A percentile compares a stretch with the other conserved stretches of the same genome.
Conservation (phyloP, 192 early-diverging fungal genomes). For the Linnemannia zychae region DNA sequence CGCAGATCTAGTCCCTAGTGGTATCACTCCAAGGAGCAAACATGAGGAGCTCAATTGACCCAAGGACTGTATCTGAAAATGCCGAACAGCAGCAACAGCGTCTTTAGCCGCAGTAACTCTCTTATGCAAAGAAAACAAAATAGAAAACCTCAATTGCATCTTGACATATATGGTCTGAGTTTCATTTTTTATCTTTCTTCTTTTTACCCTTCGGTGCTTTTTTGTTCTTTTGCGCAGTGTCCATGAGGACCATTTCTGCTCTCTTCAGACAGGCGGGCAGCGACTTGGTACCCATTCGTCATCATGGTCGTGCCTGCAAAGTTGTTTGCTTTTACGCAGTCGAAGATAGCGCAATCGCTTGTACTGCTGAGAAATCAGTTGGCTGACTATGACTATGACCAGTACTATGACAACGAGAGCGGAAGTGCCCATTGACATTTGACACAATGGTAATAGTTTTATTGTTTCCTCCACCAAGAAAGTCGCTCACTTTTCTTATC, state of each 20-base stretch:
- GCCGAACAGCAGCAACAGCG: too few relatives aligned
- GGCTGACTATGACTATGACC: too few relatives aligned
- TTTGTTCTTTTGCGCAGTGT: slow-evolving; percentile 2
- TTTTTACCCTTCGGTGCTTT: neutral
- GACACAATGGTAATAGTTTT: too few relatives aligned
- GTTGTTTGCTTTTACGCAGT: neutral
- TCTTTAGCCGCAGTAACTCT: too few relatives aligned
- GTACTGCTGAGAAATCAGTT: neutral
- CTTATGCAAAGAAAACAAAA: too few relatives aligned
- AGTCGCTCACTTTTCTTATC: too few relatives aligned
- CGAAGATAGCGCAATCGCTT: slow-evolving; percentile 5
- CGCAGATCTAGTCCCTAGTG: neutral
- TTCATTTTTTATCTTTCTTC: neutral
- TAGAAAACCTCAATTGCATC: neutral
- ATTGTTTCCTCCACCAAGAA: too few relatives aligned
- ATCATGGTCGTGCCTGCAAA: neutral
- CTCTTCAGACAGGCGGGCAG: neutral
- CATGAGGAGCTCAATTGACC: neutral
- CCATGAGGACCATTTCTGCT: neutral
- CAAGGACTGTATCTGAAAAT: too few relatives aligned
- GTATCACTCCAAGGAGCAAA: neutral
- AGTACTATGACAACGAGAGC: too few relatives aligned
- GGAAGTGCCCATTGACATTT: too few relatives aligned
- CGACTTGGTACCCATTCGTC: neutral
- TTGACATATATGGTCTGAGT: neutral